Base-by-base conservation (phyloP, 345 rosid genomes). In the Raphanus sativus region DNA sequence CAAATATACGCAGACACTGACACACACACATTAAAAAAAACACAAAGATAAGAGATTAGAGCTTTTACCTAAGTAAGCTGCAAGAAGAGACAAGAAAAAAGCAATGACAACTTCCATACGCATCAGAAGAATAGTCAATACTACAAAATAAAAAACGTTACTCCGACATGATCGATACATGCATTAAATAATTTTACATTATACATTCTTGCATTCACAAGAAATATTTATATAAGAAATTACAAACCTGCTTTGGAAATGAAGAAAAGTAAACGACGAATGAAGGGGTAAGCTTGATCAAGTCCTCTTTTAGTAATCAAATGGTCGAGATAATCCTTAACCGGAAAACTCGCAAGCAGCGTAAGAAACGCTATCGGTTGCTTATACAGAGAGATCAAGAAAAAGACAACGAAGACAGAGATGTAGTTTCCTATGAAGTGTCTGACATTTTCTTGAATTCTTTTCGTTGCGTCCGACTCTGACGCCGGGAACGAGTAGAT, bases 381-480 rank as follows among this genome's bases (percentile, higher is more conserved):
- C 65, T 66, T 75, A 29, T 36, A 93, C 89, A 93, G 75, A 63
- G 97, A 48, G 63, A 94, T 83, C 40, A 91, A 89, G 38, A 88
- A 87, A 86, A 86, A 79, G 77, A 85, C 71, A 58, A 88, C 76
- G 56, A 88, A 87, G 65, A 93, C 86, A 16, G 84, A 74, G 13
- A 90, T 89, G 65, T 92, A 88, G 74, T 89, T 89, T 72, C 88
- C 80, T 3, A 90, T 91, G 78, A 89, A 93, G 21, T 93, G 91
- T 80, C 83, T 91, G 60, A 88, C 87, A 59, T 93, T 93, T 87
- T 93, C 90, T 45, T 87, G 86, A 63, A 87, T 87, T 80, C 97
- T 81, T 75, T 83, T 85, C 65, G 79, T 63, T 2, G 87, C 91
- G 79, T 87, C 87, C 34, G 86, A 73, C 17, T 80, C 58, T 54